These are phyloP conservation scores for Clonostachys rosea DNA, from an alignment of 2,329 filamentous ascomycete species.

Conservation along the genomic window DNA sequence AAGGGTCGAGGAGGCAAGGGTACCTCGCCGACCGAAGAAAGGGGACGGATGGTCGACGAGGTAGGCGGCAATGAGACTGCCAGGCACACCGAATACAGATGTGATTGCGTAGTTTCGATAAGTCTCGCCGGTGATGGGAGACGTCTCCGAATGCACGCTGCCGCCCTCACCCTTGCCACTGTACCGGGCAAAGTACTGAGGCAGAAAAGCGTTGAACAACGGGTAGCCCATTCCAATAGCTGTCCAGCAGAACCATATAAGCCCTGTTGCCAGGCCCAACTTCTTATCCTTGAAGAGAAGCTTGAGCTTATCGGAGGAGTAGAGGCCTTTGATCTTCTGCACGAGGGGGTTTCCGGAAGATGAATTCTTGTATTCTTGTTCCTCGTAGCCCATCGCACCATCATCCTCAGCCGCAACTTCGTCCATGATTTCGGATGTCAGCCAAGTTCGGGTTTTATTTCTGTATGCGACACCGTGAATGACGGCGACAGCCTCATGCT, in stretches of 20 bases:
- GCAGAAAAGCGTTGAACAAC: constrained; percentile 87
- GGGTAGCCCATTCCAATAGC: constrained; percentile 84
- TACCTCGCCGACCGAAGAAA: constrained; percentile 64
- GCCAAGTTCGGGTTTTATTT: constrained; percentile 67
- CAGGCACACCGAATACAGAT: constrained; percentile 71
- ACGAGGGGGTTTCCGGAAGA: constrained; percentile 35
- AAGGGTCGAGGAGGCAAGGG: constrained; percentile 63
- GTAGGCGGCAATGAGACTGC: constrained; percentile 69
- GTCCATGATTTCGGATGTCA: constrained; percentile 66
- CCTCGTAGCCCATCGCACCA: constrained; percentile 1
- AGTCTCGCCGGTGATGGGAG: constrained; percentile 38
- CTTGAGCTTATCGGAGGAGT: constrained; percentile 62
- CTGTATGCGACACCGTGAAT: constrained; percentile 73
- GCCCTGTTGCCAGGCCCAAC: constrained; percentile 42
- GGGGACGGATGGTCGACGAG: constrained; percentile 63
- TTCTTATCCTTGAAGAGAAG: constrained; percentile 58
- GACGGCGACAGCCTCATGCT: constrained; percentile 74
- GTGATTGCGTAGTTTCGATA: constrained; percentile 85
- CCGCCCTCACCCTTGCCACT: constrained; percentile 28
- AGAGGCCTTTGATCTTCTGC: constrained; percentile 53
- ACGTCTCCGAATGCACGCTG: constrained; percentile 19
- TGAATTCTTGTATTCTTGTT: not conserved
- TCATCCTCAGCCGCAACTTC: constrained; percentile 42
- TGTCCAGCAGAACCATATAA: constrained; percentile 77
- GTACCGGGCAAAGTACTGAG: constrained; percentile 68